Evolutionary conservation across 1,139 yeast genomes (phyloP), one percentile per base, ranked within the genome.

Genomic region (Blastobotrys buckinghamii): DNA sequence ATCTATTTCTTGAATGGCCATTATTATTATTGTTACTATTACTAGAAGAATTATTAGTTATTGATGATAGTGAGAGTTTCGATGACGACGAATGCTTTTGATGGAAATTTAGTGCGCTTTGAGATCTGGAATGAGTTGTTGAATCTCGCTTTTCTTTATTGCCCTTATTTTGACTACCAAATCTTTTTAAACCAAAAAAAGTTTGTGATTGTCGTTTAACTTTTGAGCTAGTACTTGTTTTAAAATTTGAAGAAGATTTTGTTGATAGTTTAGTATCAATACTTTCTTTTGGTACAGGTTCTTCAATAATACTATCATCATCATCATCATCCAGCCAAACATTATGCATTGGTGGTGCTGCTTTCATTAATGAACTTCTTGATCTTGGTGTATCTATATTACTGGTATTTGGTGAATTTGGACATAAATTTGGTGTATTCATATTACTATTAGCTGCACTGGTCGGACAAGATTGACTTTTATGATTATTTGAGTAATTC

Each of bases 271-370:
- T 36, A 7, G 39, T 35, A 17, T 22, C 5, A n/a, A 13, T 6
- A 26, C 27, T 22, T 17, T 20, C 39, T 36, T 15, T 20, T 24
- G 24, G 32, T 29, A 12, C 32, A 29, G 4, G 12, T 29, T 9
- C n/a, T 42, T 13, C 38, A 19, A 37, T 42, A 24, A 24, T 35
- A 24, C 16, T 30, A 39, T 43, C 52, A 22, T 50, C 54, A 22
- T 55, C 52, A 32, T 49, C 54, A 32, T 56, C 59, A 45, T 59
- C 63, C n/a, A 59, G 55, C 63, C 63, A 59, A 13, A 59, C 62
- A 37, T 53, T 54, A 8, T 46, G 40, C 63, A 59, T 59, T 9
- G 60, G 61, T 6, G 63, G 63, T 22, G 24, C n/a, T 7, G 50
- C 49, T 15, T 45, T 51, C 12, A 51, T 40, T 12, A 54, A 40